Percentiles rank a stretch among this genome's conserved stretches.
These are phyloP conservation scores for Pichia californica DNA, from an alignment of 805 yeast species.

Conservation along the genomic window DNA sequence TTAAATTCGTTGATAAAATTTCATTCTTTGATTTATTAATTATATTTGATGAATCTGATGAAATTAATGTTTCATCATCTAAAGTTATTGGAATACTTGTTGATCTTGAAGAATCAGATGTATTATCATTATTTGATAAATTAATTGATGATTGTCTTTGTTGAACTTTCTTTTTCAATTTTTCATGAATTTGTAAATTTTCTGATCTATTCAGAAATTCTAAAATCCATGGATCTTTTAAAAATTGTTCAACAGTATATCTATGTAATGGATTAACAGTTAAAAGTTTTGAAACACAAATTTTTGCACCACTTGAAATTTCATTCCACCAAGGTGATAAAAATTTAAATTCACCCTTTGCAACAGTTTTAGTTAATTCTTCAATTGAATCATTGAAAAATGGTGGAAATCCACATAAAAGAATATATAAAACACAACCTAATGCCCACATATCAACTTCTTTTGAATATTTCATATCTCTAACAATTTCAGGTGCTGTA, in stretches of 20 bases:
- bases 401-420: constrained; percentile 96
- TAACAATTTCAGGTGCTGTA: constrained; percentile 96
- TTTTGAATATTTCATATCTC: constrained; percentile 86
- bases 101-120: background rate
- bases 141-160: constrained; percentile 9
- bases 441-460: constrained; percentile 99
- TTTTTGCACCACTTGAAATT: constrained; percentile 59
- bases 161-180: constrained; percentile 11
- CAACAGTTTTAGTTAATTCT: constrained; percentile 67
- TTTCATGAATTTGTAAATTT: constrained; percentile 18
- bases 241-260: constrained; percentile 64
- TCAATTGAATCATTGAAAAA: constrained; percentile 83
- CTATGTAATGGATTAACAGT: constrained; percentile 66
- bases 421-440: constrained; percentile 91
- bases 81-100: no score
- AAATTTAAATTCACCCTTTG: constrained; percentile 72
- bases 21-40: no score
- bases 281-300: constrained; percentile 57
- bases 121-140: no score
- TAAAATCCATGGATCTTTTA: constrained; percentile 71
- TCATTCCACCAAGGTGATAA: constrained; percentile 90
- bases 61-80: background rate
- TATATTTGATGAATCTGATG: background rate
- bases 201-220: constrained; percentile 28
- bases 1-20: no score